Evolutionary conservation across 2,329 filamentous ascomycete genomes (phyloP), one percentile per base, ranked within the genome.

Genomic region (Emergomyces orientalis): DNA sequence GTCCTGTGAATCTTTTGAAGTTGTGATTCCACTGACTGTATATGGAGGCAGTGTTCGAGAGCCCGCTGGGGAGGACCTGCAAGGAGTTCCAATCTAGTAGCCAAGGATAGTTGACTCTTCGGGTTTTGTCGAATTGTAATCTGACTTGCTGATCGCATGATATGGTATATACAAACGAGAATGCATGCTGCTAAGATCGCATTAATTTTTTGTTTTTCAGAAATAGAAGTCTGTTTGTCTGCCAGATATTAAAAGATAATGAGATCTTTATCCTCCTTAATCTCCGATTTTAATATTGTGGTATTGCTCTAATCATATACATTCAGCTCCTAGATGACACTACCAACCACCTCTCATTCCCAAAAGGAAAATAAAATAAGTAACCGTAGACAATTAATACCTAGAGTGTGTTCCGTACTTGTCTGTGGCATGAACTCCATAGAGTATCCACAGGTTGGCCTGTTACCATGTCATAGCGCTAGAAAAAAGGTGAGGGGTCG

Each of bases 1-100:
- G 60, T 82, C 86, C 9, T 93, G 90, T 69, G 91, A 96, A 78
- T 95, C 89, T 69, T 96, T 96, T 75, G 91, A 96, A 75, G 89
- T 96, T 55, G 85, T 86, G 41, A 90, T 96, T 55, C 91, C 91
- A 32, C 78, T 97, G 67, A 85, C 86, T 59, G 89, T 97, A 11
- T 96, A 95, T 69, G 83, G 83, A 5, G 81, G 82, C 65, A 78
- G 80, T 5, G 77, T 80, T 37, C 77, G 79, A 32, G 77, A 78
- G 62, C 72, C 69, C 25, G 61, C 73, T 27, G 70, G 71, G 1
- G 76, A 78, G 65, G 76, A 78, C 62, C 71, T 72, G 39, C 70
- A 77, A 64, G 76, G 75, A 39, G 74, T 76, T 63, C 67, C 72
- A 54, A 78, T 78, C 65, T 78, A 71, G 34, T 78, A 71, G 34